phyloP scores from a whole-genome alignment of 331 rosid species.

The Dryas integrifolia region DNA sequence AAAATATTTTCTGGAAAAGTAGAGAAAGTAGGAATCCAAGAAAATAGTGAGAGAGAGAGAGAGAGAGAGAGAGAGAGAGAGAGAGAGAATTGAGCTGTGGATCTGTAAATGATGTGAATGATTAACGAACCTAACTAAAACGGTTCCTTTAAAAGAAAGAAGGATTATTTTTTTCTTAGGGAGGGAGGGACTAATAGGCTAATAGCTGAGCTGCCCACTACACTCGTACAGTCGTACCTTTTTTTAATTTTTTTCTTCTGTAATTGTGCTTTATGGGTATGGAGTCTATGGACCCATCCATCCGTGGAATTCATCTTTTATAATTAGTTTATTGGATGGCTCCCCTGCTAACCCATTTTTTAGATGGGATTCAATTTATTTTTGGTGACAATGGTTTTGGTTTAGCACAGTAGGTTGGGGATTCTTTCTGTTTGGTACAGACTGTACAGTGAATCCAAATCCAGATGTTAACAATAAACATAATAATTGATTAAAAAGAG shows the following conservation, averaged over 20 bases:
- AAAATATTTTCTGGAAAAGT: constrained; percentile 1
- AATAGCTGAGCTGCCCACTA: neutral
- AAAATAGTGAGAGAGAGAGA: constrained; percentile 1
- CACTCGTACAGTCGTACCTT: neutral
- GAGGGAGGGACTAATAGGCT: neutral
- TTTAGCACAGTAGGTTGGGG: neutral
- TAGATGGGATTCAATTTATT: neutral
- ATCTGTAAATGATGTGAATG: neutral
- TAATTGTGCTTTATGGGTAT: neutral
- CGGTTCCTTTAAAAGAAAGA: neutral
- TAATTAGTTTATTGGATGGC: neutral
- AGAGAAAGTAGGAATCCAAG: constrained; percentile 37
- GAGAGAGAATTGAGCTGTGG: neutral
- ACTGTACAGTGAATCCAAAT: neutral
- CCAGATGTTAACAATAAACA: neutral
- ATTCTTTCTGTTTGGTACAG: neutral
- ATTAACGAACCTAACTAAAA: neutral
- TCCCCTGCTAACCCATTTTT: neutral
- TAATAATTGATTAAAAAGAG: neutral
- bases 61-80: neutral
- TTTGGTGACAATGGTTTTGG: neutral
- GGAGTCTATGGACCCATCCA: constrained; percentile 2
- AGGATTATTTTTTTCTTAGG: neutral
- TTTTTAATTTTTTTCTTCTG: neutral
- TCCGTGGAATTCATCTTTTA: neutral